Evolutionary conservation across 495 filamentous ascomycete species (phyloP).

Genomic region (Annulohypoxylon bovei): DNA sequence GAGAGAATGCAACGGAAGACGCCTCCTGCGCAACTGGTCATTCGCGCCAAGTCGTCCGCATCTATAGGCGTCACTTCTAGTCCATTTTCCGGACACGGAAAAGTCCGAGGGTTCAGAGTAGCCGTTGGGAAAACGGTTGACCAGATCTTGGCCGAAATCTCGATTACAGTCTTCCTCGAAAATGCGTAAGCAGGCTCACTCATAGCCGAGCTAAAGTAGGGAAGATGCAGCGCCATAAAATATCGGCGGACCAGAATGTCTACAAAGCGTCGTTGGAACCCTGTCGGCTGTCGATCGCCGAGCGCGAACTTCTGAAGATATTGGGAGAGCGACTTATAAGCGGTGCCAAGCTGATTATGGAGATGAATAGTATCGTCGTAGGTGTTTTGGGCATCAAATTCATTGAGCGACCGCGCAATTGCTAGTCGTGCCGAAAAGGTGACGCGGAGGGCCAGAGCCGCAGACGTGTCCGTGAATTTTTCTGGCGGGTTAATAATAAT

Average conservation of each 20-base stretch:
- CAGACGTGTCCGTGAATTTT: slow-evolving; percentile 56
- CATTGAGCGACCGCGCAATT: slow-evolving; percentile 60
- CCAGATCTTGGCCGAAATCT: slow-evolving; percentile 63
- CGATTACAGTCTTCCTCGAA: slow-evolving; percentile 59
- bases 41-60: slow-evolving; percentile 49
- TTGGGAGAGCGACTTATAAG: slow-evolving; percentile 51
- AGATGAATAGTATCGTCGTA: slow-evolving; percentile 48
- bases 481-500: slow-evolving; percentile 43
- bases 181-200: slow-evolving; percentile 59
- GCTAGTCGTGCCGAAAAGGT: slow-evolving; percentile 59
- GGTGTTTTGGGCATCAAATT: slow-evolving; percentile 48
- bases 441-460: slow-evolving; percentile 57
- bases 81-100: not conserved
- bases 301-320: slow-evolving; percentile 48
- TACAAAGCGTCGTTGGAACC: slow-evolving; percentile 51
- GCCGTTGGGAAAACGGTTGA: slow-evolving; percentile 51
- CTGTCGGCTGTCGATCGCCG: slow-evolving; percentile 37
- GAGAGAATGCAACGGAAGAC: slow-evolving; percentile 52
- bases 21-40: slow-evolving; percentile 53
- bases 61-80: slow-evolving; percentile 4
- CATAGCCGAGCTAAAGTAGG: slow-evolving; percentile 51
- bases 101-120: slow-evolving; percentile 22
- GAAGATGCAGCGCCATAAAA: slow-evolving; percentile 60
- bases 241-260: slow-evolving; percentile 60
- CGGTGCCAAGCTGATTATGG: slow-evolving; percentile 50